Evolutionary conservation across 768 basidiomycete genomes (phyloP).

Genomic region (Pisolithus microcarpus): DNA sequence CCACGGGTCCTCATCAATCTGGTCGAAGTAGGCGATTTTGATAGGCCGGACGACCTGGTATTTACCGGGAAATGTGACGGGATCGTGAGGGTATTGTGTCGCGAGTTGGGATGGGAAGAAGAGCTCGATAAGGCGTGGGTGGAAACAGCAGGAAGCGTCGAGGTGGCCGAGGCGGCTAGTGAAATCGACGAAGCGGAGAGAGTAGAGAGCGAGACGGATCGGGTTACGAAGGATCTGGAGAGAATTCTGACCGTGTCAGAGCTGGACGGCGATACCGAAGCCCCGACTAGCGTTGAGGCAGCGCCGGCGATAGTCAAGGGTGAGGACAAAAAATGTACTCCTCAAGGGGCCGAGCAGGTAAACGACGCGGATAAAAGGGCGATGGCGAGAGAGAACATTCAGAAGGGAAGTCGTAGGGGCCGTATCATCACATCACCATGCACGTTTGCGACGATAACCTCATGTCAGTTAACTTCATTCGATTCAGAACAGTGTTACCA

Average conservation of each 20-base stretch:
- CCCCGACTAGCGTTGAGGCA: not conserved
- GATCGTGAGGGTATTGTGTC: slow-evolving; percentile 51
- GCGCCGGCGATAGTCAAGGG: not conserved
- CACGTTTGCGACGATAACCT: too few relatives aligned
- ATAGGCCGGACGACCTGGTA: slow-evolving; percentile 52
- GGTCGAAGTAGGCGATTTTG: slow-evolving; percentile 68
- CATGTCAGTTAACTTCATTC: too few relatives aligned
- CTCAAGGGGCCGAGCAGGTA: too few relatives aligned
- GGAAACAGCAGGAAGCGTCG: slow-evolving; percentile 34
- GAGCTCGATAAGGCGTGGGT: slow-evolving; percentile 53
- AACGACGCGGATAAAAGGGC: too few relatives aligned
- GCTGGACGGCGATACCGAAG: not conserved
- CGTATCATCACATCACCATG: too few relatives aligned
- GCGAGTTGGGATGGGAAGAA: slow-evolving; percentile 67
- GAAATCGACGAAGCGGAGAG: slow-evolving; percentile 3
- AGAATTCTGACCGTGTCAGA: slow-evolving; percentile 14
- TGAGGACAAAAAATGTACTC: not conserved
- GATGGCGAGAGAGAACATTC: too few relatives aligned
- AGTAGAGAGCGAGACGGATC: slow-evolving; percentile 20
- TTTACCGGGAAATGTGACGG: slow-evolving; percentile 69
- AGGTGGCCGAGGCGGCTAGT: slow-evolving; percentile 6
- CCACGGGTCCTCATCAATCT: slow-evolving; percentile 86
- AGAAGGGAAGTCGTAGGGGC: too few relatives aligned
- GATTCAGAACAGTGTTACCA: too few relatives aligned
- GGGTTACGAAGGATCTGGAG: slow-evolving; percentile 19